Evolutionary conservation across 257 asterid genomes (phyloP).

Genomic region (Vinca minor): DNA sequence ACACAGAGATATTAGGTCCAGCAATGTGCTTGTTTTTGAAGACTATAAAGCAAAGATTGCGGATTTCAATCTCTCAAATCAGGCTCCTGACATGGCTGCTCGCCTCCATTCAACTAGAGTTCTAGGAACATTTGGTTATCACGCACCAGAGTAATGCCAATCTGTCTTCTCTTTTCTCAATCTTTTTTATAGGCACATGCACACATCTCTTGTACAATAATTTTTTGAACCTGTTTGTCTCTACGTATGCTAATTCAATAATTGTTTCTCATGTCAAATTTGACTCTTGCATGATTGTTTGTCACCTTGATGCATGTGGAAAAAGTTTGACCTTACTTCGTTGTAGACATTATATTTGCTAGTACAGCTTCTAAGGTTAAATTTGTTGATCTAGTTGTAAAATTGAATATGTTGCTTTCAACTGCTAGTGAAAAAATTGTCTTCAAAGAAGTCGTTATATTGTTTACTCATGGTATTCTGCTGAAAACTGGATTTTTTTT

Average conservation of each 20-base stretch:
- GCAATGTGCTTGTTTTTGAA: conserved; percentile 92
- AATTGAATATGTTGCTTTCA: background rate
- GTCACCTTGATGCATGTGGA: background rate
- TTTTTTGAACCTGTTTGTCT: background rate
- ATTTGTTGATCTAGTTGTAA: background rate
- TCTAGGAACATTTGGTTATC: conserved; percentile 96
- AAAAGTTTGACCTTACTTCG: background rate
- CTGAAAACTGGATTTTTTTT: background rate
- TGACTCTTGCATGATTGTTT: background rate
- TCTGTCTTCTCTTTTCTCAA: conserved; percentile 11
- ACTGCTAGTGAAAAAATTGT: background rate
- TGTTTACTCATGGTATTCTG: background rate
- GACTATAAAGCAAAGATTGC: conserved; percentile 89
- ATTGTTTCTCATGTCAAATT: background rate
- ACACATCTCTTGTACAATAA: background rate
- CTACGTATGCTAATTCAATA: background rate
- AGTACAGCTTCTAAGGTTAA: background rate
- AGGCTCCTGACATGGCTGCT: conserved; percentile 99
- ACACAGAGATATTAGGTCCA: conserved; percentile 95
- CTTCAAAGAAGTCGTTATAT: background rate
- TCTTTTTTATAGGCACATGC: background rate
- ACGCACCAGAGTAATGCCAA: conserved; percentile 86
- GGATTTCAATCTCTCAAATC: conserved; percentile 91
- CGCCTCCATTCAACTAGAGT: conserved; percentile 98
- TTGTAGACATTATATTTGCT: background rate